Percentiles rank a stretch among this genome's conserved stretches.
Evolutionary conservation across 345 rosid genomes (phyloP).

Genomic region (Garcia nutans): DNA sequence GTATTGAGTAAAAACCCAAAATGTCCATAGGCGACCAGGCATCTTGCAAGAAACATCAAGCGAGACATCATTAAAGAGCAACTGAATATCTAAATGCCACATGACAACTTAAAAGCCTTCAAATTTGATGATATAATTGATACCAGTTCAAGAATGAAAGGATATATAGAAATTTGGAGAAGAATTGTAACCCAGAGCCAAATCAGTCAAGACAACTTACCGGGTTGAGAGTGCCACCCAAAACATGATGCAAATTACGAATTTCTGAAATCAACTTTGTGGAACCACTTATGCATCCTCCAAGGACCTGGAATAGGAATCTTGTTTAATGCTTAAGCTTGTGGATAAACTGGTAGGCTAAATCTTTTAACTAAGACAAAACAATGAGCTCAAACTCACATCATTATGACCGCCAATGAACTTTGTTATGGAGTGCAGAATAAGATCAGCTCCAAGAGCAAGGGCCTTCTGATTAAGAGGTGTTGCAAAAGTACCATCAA

Average conservation of each 20-base stretch:
- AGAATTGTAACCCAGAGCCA: background rate
- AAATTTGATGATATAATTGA: background rate
- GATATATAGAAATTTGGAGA: background rate
- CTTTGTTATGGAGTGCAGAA: conserved; percentile 88
- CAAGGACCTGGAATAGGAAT: conserved; percentile 69
- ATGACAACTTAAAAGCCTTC: conserved; percentile 6
- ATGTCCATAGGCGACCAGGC: background rate
- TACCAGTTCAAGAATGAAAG: background rate
- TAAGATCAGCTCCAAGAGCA: conserved; percentile 94
- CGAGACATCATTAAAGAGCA: background rate
- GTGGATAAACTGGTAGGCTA: background rate
- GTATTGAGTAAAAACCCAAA: background rate
- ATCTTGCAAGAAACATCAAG: background rate
- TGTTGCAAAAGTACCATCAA: conserved; percentile 99
- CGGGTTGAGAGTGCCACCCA: conserved; percentile 94
- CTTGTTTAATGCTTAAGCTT: background rate
- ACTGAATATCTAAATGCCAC: conserved; percentile 8
- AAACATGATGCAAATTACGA: conserved; percentile 85
- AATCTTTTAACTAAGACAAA: background rate
- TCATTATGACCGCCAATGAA: conserved; percentile 96
- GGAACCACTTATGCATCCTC: conserved; percentile 89
- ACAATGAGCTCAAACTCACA: conserved; percentile 44
- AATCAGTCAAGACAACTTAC: conserved; percentile 41
- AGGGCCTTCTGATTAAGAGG: conserved; percentile 96
- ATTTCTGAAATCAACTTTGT: conserved; percentile 62